phyloP scores from a whole-genome alignment of 2,329 filamentous ascomycete genomes.

The Colletotrichum karsti region DNA sequence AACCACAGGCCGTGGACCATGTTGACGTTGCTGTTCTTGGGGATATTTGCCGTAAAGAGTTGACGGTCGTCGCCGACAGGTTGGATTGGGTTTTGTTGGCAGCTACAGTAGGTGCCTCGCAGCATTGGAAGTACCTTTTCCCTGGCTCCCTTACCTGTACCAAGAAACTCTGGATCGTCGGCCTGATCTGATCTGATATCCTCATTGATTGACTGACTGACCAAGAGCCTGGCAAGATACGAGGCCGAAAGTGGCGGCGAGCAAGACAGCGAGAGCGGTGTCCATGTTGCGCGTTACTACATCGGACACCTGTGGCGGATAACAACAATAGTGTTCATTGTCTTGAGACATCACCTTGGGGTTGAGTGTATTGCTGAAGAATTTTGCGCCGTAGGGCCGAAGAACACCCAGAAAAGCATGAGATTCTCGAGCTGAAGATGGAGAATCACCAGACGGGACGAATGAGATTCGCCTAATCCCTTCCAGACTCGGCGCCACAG shows the following conservation, averaged over 20 bases:
- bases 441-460: constrained; percentile 17
- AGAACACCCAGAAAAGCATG: constrained; percentile 15
- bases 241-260: constrained; percentile 18
- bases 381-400: constrained; percentile 12
- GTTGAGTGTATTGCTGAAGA: constrained; percentile 5
- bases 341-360: background rate
- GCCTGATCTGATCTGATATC: constrained; percentile 21
- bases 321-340: background rate
- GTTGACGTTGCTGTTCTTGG: background rate
- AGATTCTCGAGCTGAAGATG: constrained; percentile 5
- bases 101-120: background rate
- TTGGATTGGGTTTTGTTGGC: constrained; percentile 11
- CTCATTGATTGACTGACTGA: background rate
- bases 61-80: constrained; percentile 16
- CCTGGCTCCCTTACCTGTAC: background rate
- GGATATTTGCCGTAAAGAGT: background rate
- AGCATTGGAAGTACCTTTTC: too few species aligned
- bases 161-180: constrained; percentile 13
- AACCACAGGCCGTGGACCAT: background rate
- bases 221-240: background rate
- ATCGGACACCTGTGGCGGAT: too few species aligned
- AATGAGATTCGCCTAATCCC: background rate
- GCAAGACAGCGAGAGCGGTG: constrained; percentile 4
- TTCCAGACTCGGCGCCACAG: background rate
- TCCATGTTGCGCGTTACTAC: background rate